Conservation (phyloP, 225 moss, liverwort and hornwort genomes). For the Rhytidiadelphus loreus region DNA sequence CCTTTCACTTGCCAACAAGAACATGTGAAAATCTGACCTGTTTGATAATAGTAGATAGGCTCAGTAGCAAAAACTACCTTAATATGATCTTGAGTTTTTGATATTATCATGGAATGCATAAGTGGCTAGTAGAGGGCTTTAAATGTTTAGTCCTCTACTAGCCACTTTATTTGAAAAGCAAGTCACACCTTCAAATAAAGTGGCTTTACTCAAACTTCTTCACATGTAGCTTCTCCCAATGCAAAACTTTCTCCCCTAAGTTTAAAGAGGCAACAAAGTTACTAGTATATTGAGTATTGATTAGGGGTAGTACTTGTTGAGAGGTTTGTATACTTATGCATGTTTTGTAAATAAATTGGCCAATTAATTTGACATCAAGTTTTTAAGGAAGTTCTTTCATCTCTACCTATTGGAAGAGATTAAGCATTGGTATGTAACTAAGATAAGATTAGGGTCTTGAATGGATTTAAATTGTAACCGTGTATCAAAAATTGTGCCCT, state of each 20-base stretch:
- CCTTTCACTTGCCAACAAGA: too few species aligned
- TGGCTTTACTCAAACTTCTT: neutral
- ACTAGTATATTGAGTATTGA: neutral
- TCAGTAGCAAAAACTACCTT: too few species aligned
- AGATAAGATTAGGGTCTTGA: rapidly evolving
- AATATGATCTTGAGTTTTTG: neutral
- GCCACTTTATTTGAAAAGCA: too few species aligned
- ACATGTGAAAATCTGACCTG: too few species aligned
- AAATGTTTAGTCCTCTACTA: too few species aligned
- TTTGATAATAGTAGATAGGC: too few species aligned
- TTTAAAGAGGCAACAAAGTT: neutral
- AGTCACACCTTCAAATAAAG: too few species aligned
- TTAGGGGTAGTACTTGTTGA: neutral
- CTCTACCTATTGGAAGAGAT: neutral
- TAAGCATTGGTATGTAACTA: neutral
- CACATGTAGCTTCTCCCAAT: neutral
- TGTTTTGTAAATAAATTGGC: neutral
- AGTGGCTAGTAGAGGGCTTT: neutral
- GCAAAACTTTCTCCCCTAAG: neutral
- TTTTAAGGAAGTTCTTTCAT: neutral
- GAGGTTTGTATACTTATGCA: too few species aligned
- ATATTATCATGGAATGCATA: neutral
- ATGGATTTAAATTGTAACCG: neutral
- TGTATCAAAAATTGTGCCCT: neutral
- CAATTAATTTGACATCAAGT: neutral